Evolutionary conservation across 805 yeast species (phyloP), one percentile per base, ranked within the genome.

Genomic region (Metschnikowia reukaufii): DNA sequence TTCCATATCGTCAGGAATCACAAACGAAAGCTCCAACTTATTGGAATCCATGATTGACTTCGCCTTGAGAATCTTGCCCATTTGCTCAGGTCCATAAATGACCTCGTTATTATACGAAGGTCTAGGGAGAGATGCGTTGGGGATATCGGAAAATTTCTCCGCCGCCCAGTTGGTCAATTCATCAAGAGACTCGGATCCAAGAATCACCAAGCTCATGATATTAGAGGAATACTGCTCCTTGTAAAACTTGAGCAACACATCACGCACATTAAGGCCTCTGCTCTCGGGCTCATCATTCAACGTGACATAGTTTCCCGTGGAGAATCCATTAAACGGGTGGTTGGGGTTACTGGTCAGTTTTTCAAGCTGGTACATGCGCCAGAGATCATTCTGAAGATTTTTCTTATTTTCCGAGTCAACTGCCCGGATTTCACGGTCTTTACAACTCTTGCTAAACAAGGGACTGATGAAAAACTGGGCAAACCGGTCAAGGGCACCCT

Each of bases 371-470:
- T 84, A 84, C 40, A 88, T 68, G 59, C 98, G 80, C 97, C 98
- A 90, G 37, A 69, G 62, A 65, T 92, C 99, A 62, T 78, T 86
- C 65, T 92, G 98, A 43, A 94, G 72, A 63, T 92, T 92, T 70
- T 94, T 92, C 64, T 90, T 92, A 71, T 92, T 89, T 68, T 92
- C 99, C 32, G 96, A 86, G 66, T 92, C 97, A 8, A 92, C 98
- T 1, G 98, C 98, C 52, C 83, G 81, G 58, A 92, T 86, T 66
- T 92, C 99, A 46, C 97, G 77, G 61, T 90, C 96, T 61, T 89
- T 88, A 61, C 97, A 84, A 52, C 81, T 73, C 55, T 56, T 71
- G 52, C 75, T 72, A 60, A 92, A 92, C 56, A 92, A 70, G 1
- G 99, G 99, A 23, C 80, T 65, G 30, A 91, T 85, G 72, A 92